Base-by-base conservation (phyloP, 2,329 filamentous ascomycete genomes). In the Pseudogymnoascus pannorum region DNA sequence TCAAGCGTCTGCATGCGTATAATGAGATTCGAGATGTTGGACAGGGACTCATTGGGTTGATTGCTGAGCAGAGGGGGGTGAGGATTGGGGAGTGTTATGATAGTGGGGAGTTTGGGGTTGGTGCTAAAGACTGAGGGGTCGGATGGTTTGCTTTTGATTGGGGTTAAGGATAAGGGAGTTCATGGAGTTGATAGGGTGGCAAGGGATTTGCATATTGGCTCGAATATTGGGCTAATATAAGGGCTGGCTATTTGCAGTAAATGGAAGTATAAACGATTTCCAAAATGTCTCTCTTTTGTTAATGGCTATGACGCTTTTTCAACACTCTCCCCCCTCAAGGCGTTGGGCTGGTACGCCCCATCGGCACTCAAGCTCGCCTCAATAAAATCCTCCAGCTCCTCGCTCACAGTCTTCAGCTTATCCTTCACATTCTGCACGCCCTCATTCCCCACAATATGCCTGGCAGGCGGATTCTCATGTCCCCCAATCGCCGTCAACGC, bases 351-450 rank as follows among this genome's bases (percentile, higher is more conserved):
- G 18, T 51, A 51, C 20, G 20, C 44, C 88, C 44, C 44, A 51
- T 51, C 44, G 3, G 44, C 44, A 51, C 44, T 51, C 44, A 51
- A 81, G 69, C 92, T 97, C 24, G 92, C 88, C 68, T 96, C 91
- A 26, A 96, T 88, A 74, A 97, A 97, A 67, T 97, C 94, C 73
- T 97, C 94, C 61, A 97, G 77, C 76, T 97, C 94, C 73, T 97
- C 92, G 65, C 91, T 96, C 2, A 97, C 91, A 1, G 92, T 97
- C 77, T 95, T 96, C 61, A 99, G 78, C 76, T 97, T 97, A 76
- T 97, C 94, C 73, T 93, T 95, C 38, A 97, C 93, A 40, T 89
- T 89, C 5, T 85, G 81, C 11, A 93, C 88, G 0, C 91, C 93
- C 73, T 97, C 94, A 60, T 88, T 85, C 0, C 94, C 93, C 2